A percentile compares a stretch with the other conserved stretches of the same genome.
phyloP scores from a whole-genome alignment of 306 rosid species.

The Begonia masoniana region DNA sequence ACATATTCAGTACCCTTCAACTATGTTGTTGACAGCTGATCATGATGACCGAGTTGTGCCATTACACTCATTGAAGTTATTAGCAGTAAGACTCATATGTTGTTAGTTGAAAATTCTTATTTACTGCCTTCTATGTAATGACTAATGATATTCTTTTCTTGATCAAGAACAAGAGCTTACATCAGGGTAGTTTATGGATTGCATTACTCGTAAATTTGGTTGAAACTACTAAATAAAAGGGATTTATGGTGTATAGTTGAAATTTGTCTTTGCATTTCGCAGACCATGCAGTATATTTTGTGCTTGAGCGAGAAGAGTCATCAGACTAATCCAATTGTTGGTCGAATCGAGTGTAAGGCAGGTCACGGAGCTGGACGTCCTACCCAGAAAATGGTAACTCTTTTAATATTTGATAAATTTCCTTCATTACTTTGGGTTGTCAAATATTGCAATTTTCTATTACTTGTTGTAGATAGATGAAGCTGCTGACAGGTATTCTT shows the following conservation, averaged over 20 bases:
- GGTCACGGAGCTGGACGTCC: constrained; percentile 85
- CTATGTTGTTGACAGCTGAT: constrained; percentile 92
- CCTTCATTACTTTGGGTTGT: not conserved
- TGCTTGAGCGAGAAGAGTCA: constrained; percentile 71
- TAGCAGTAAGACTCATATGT: constrained; percentile 56
- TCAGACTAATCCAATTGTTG: constrained; percentile 77
- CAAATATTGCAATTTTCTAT: not conserved
- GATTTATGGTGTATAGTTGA: not conserved
- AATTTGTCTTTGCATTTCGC: constrained; percentile 1
- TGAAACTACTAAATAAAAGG: no score
- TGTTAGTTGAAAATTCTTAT: not conserved
- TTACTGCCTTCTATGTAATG: no score
- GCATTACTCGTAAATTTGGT: no score
- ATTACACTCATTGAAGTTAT: constrained; percentile 63
- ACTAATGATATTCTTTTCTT: no score
- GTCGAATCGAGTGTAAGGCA: constrained; percentile 89
- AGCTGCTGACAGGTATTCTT: constrained; percentile 42
- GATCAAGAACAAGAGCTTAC: no score
- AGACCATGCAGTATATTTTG: constrained; percentile 70
- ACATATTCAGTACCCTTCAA: constrained; percentile 69
- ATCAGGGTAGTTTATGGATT: no score
- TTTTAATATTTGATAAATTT: not conserved
- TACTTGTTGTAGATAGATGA: constrained; percentile 35
- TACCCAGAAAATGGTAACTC: constrained; percentile 60
- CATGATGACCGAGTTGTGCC: constrained; percentile 98